These are phyloP conservation scores for Ceratobasidium sp. DNA, from an alignment of 1,284 basidiomycete species.

Conservation along the genomic window DNA sequence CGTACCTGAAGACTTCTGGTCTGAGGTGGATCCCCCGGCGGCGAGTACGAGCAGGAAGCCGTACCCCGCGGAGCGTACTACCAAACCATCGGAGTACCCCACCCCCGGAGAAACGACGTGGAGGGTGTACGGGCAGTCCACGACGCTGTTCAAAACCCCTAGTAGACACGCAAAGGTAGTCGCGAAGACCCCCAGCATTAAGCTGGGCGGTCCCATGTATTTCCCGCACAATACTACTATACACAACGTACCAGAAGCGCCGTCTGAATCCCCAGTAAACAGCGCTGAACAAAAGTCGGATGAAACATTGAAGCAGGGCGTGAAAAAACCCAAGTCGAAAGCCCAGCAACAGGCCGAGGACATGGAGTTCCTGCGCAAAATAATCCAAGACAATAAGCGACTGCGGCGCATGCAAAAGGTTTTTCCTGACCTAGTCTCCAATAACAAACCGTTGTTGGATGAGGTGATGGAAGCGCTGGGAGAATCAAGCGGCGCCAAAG, in stretches of 20 bases:
- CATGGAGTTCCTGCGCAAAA: neutral
- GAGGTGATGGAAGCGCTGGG: neutral
- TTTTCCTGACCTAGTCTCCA: neutral
- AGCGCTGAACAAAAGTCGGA: neutral
- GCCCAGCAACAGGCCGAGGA: neutral
- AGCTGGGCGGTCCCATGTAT: neutral
- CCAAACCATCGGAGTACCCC: constrained; percentile 1
- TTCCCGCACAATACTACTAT: neutral
- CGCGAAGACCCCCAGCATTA: neutral
- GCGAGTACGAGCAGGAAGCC: neutral
- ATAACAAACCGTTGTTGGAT: neutral
- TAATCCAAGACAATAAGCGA: neutral
- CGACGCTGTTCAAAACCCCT: neutral
- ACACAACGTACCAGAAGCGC: neutral
- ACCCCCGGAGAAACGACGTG: neutral
- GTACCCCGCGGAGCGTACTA: neutral
- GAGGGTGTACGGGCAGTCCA: neutral
- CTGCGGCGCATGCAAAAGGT: neutral
- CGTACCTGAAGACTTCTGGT: neutral
- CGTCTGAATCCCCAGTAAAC: neutral
- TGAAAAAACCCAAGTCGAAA: neutral
- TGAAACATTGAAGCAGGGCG: neutral
- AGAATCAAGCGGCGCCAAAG: neutral
- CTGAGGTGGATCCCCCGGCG: neutral
- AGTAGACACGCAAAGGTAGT: neutral